These are phyloP conservation scores for Centrapalus pauciflorus DNA, from an alignment of 129 eudicot genomes.

Conservation along the genomic window DNA sequence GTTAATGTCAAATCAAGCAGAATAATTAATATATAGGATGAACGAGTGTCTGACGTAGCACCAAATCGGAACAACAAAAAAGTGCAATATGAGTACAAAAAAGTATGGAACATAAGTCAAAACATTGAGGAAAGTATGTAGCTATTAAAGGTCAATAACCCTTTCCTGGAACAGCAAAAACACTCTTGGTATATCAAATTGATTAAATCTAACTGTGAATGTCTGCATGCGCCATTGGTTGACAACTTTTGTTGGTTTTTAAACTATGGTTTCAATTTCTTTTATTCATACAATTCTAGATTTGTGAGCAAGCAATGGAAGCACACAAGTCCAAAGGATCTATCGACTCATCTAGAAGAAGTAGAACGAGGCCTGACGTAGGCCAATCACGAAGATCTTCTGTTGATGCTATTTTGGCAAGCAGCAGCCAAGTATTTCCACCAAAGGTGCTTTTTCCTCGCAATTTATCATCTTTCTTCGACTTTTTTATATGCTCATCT, in stretches of 20 bases:
- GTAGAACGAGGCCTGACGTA: slow-evolving; percentile 54
- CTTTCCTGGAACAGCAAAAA: no score
- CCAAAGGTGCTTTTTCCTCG: slow-evolving; percentile 50
- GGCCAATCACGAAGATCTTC: slow-evolving; percentile 68
- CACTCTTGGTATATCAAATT: neutral
- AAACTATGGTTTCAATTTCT: neutral
- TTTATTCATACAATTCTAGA: slow-evolving; percentile 29
- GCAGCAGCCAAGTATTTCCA: slow-evolving; percentile 29
- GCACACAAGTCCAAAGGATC: slow-evolving; percentile 93
- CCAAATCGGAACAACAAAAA: no score
- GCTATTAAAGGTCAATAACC: no score
- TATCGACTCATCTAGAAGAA: slow-evolving; percentile 73
- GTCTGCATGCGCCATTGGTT: neutral
- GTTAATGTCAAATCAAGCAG: no score
- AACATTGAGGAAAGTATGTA: no score
- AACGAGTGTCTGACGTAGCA: no score
- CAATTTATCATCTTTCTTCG: neutral
- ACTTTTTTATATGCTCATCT: neutral
- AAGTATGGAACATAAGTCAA: no score
- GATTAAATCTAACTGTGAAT: neutral
- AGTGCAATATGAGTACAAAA: no score
- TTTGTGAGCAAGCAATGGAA: slow-evolving; percentile 97
- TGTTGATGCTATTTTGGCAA: slow-evolving; percentile 81
- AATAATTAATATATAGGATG: no score
- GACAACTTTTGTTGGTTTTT: neutral